Percentiles rank a stretch among this genome's conserved stretches.
Conservation (phyloP, 495 filamentous ascomycete genomes). For the Amniculicola lignicola region DNA sequence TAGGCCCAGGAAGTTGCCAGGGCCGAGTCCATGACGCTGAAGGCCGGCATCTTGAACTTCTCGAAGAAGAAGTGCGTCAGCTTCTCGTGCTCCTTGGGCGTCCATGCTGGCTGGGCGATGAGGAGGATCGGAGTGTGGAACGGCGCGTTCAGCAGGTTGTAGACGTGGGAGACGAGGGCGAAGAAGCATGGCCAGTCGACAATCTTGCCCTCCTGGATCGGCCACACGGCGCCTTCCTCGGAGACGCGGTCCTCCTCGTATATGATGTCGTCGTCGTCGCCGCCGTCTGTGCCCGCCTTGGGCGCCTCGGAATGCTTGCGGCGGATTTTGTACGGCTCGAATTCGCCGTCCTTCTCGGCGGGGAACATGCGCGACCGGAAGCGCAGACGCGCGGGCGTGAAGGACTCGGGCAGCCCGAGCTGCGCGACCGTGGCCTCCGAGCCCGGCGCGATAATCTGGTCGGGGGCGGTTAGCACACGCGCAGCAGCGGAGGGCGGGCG, state of each 20-base stretch:
- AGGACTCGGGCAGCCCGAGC: constrained; percentile 84
- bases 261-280: constrained; percentile 49
- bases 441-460: constrained; percentile 85
- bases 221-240: constrained; percentile 84
- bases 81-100: constrained; percentile 71
- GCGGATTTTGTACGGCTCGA: constrained; percentile 76
- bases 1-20: constrained; percentile 81
- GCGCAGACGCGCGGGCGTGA: constrained; percentile 77
- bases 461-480: constrained; percentile 16
- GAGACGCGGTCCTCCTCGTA: constrained; percentile 87
- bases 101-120: constrained; percentile 83
- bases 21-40: constrained; percentile 81
- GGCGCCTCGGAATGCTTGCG: constrained; percentile 49
- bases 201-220: constrained; percentile 78
- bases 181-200: constrained; percentile 87
- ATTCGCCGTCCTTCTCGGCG: constrained; percentile 73
- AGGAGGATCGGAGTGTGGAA: constrained; percentile 93
- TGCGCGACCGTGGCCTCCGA: constrained; percentile 92
- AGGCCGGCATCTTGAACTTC: constrained; percentile 88
- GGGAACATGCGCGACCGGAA: constrained; percentile 92
- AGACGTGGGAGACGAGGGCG: constrained; percentile 81
- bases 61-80: constrained; percentile 93
- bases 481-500: constrained; percentile 2
- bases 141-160: constrained; percentile 79
- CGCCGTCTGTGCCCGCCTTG: constrained; percentile 37